A percentile compares a stretch with the other conserved stretches of the same genome.
Conservation (phyloP, 805 yeast species). For the Starmerella davenportii region DNA sequence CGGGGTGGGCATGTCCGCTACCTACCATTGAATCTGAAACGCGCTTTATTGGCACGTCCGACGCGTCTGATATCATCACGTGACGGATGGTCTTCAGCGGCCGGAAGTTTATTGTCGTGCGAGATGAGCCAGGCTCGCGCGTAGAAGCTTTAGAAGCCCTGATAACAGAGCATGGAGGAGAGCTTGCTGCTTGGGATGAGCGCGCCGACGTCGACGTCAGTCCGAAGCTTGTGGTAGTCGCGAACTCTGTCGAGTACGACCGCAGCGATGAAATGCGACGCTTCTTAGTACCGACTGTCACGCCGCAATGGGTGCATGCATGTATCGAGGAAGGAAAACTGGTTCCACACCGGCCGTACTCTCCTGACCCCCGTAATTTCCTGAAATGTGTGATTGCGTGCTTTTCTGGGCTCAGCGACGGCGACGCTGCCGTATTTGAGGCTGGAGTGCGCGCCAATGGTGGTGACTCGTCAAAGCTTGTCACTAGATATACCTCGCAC, state of each 20-base stretch:
- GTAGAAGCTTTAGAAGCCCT: conserved; percentile 7
- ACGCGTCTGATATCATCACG: no score
- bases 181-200: conserved; percentile 16
- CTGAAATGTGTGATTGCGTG: conserved; percentile 42
- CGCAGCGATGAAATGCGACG: conserved; percentile 31
- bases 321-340: conserved; percentile 28
- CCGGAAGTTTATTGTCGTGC: conserved; percentile 15
- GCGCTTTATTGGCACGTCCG: no score
- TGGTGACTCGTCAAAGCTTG: conserved; percentile 45
- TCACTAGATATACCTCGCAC: conserved; percentile 65
- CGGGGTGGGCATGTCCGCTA: no score
- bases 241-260: conserved; percentile 35
- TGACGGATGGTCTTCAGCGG: conserved; percentile 11
- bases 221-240: conserved; percentile 27
- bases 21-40: no score
- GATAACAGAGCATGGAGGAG: conserved; percentile 14
- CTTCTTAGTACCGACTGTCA: conserved; percentile 48
- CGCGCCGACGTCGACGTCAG: conserved; percentile 21
- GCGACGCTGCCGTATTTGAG: conserved; percentile 48
- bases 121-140: conserved; percentile 3
- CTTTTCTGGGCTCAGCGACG: conserved; percentile 37
- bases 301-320: conserved; percentile 41
- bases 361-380: conserved; percentile 54
- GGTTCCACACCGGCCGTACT: conserved; percentile 38
- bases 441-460: conserved; percentile 60